These are phyloP conservation scores for Phytopythium chamaehyphon DNA, from an alignment of 352 stramenopile species.

Conservation along the genomic window DNA sequence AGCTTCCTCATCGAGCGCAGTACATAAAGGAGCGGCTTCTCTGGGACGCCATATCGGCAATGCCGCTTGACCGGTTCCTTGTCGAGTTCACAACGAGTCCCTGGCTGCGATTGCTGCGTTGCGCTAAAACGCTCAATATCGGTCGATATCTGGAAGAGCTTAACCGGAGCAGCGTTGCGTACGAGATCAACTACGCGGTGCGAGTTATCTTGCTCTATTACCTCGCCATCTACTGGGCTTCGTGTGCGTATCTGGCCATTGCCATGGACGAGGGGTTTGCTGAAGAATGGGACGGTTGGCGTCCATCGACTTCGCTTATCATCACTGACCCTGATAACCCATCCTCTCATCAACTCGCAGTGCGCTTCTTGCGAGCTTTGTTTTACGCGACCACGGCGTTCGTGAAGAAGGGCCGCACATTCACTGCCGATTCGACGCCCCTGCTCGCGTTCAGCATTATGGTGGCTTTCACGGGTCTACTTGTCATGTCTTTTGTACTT, in stretches of 20 bases:
- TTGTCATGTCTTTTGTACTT: conserved; percentile 57
- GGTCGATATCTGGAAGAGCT: conserved; percentile 52
- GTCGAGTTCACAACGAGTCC: conserved; percentile 19
- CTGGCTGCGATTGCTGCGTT: conserved; percentile 36
- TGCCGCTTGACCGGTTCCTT: conserved; percentile 41
- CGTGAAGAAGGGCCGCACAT: conserved; percentile 42
- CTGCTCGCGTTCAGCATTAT: conserved; percentile 41
- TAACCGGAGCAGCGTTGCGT: conserved; percentile 46
- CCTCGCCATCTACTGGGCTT: conserved; percentile 54
- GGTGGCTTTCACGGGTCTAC: conserved; percentile 36
- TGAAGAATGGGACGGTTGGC: conserved; percentile 47
- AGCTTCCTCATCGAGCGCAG: conserved; percentile 25
- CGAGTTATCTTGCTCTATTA: conserved; percentile 54
- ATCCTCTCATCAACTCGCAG: conserved; percentile 21
- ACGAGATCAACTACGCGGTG: conserved; percentile 45
- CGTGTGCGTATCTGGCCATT: conserved; percentile 46
- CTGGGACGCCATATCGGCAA: conserved; percentile 30
- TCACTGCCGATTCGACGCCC: conserved; percentile 20
- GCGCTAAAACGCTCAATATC: conserved; percentile 50
- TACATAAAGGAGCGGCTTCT: conserved; percentile 45
- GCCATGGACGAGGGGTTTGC: conserved; percentile 35
- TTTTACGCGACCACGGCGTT: conserved; percentile 47
- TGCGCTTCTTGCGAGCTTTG: conserved; percentile 35
- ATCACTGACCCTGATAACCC: conserved; percentile 23
- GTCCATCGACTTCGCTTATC: conserved; percentile 30